Evolutionary conservation across 257 asterid species (phyloP).

Genomic region (Perilla frutescens): DNA sequence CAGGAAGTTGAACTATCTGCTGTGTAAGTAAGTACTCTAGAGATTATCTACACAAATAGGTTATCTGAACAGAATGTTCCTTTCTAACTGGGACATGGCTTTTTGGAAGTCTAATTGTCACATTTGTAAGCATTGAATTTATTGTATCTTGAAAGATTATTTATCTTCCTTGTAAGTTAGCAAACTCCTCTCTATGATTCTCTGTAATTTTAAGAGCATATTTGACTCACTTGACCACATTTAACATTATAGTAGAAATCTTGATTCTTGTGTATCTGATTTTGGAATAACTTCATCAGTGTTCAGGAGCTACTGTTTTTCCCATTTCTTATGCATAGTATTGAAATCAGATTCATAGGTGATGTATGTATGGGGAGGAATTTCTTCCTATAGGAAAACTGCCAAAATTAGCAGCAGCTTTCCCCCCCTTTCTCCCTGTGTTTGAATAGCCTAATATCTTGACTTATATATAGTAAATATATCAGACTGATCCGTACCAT

Average conservation of each 20-base stretch:
- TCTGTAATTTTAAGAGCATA: conserved; percentile 26
- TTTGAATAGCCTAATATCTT: conserved; percentile 1
- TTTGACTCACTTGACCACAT: conserved; percentile 16
- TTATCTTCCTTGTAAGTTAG: conserved; percentile 20
- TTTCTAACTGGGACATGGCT: conserved; percentile 16
- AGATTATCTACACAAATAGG: conserved; percentile 26
- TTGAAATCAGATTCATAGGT: conserved; percentile 8
- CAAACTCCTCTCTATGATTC: neutral
- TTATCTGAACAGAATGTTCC: conserved; percentile 2
- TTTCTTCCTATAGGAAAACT: neutral
- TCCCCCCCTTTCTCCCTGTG: neutral
- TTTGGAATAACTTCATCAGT: neutral
- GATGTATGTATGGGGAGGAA: neutral
- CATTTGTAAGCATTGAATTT: conserved; percentile 27
- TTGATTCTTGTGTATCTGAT: neutral
- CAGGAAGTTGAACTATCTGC: conserved; percentile 88
- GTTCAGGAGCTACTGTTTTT: conserved; percentile 18
- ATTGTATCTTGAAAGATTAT: conserved; percentile 7
- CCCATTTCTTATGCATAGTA: conserved; percentile 15
- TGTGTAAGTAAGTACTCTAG: conserved; percentile 46
- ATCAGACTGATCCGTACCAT: neutral
- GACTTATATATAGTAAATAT: conserved; percentile 3
- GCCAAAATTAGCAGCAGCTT: neutral
- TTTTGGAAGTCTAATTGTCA: conserved; percentile 15
- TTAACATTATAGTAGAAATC: conserved; percentile 3